Base-by-base conservation (phyloP, 2,329 filamentous ascomycete species). In the Penicillium polonicum region DNA sequence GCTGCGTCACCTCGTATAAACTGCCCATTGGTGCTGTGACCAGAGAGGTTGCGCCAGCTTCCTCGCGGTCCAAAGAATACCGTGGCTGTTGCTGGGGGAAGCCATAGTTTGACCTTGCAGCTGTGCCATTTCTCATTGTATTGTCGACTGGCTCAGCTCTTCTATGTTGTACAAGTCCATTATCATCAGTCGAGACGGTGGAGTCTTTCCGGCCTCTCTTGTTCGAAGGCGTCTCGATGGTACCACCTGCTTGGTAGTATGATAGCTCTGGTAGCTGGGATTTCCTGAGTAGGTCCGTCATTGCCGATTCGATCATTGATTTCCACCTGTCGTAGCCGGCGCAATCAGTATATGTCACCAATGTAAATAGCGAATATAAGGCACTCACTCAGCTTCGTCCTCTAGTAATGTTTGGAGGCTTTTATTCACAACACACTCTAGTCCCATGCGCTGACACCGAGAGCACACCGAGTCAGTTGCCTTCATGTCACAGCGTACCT, bases 401-500 rank as follows among this genome's bases (percentile, higher is more conserved):
- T 76, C 73, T 23, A 82, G 73, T 64, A 82, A 67, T 10, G 79
- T 81, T 65, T 79, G 77, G 25, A 79, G 72, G 58, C 79, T 82
- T 59, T 82, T 82, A 64, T 83, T 82, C 49, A 82, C 71, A 31
- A 82, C 72, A 62, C 81, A 83, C 33, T 80, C 78, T 39, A 82
- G 59, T 4, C 76, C 77, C 66, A 81, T 76, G 58, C 81, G 78
- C 45, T 75, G 72, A 68, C 81, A 83, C 57, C 81, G 69, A 56
- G 78, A 78, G 64, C 81, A 83, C 17, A 76, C 74, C 29, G 79
- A 75, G 29, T 81, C 79, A 31, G 76, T 76, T 41, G 74, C 70
- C 57, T 77, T 74, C 79, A 83, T 82, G 53, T 82, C 78, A 68
- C 81, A 83, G 67, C 81, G 81, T 60, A 82, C 81, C 68, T 83